Conservation (phyloP, 1,284 basidiomycete genomes). For the Pisolithus thermaeus region DNA sequence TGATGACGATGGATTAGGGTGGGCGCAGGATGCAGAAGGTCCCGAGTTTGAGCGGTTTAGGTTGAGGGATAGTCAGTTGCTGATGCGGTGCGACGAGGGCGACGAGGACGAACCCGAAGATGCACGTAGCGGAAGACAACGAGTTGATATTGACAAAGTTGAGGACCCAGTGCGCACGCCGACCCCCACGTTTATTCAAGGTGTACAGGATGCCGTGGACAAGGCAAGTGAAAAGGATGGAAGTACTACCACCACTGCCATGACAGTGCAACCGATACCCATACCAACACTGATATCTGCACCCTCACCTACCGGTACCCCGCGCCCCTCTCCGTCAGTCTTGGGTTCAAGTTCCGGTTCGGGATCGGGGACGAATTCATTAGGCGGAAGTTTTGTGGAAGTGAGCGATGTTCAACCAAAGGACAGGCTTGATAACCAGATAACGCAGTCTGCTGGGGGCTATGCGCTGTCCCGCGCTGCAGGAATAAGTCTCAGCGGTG, state of each 20-base stretch:
- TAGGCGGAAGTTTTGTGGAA: conserved; percentile 43
- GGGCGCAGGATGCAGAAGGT: conserved; percentile 45
- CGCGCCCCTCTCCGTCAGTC: conserved; percentile 12
- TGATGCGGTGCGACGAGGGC: conserved; percentile 5
- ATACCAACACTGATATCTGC: conserved; percentile 29
- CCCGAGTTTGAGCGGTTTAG: conserved; percentile 28
- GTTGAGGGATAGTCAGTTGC: conserved; percentile 5
- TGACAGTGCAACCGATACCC: background rate
- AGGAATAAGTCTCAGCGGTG: conserved; percentile 8
- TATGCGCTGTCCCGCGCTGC: conserved; percentile 14
- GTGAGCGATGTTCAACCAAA: conserved; percentile 29
- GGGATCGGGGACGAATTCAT: conserved; percentile 40
- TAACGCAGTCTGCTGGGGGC: background rate
- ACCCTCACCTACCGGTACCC: background rate
- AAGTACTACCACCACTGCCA: too few species aligned
- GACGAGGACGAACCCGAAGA: background rate
- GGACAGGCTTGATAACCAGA: conserved; percentile 6
- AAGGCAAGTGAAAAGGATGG: too few species aligned
- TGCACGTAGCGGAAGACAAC: background rate
- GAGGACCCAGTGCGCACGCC: background rate
- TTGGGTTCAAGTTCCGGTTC: conserved; percentile 42
- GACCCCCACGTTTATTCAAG: too few species aligned
- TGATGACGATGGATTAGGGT: conserved; percentile 35
- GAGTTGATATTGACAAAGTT: background rate
- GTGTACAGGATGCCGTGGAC: too few species aligned